Evolutionary conservation across 768 basidiomycete species (phyloP).

Genomic region (Hericium rajendrae): DNA sequence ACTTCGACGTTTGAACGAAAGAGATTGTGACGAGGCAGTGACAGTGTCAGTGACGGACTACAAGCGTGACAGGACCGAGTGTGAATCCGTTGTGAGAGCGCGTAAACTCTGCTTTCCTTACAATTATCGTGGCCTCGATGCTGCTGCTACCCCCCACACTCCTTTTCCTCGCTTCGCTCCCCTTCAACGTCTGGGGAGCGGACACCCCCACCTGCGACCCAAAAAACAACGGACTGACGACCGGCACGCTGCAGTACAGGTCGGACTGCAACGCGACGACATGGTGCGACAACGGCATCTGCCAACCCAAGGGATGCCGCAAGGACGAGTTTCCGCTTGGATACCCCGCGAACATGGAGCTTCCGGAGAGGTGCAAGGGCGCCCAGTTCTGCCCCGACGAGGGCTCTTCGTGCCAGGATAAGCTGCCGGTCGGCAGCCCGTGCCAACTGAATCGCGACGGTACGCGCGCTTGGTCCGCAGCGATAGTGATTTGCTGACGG

Average conservation of each 20-base stretch:
- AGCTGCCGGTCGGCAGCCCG: constrained; percentile 49
- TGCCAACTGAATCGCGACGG: constrained; percentile 89
- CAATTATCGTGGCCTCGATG: too few relatives aligned
- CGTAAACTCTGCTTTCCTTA: too few relatives aligned
- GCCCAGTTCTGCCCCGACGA: constrained; percentile 83
- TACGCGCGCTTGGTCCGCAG: constrained; percentile 21
- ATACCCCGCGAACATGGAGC: constrained; percentile 27
- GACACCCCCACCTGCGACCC: constrained; percentile 41
- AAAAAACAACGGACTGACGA: constrained; percentile 56
- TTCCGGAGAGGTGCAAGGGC: constrained; percentile 52
- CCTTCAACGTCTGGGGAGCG: constrained; percentile 13
- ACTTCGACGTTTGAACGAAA: too few relatives aligned
- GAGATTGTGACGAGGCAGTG: too few relatives aligned
- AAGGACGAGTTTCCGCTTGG: constrained; percentile 73
- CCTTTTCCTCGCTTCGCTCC: constrained; percentile 39
- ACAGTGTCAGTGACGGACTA: too few relatives aligned
- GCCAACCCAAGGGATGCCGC: constrained; percentile 60
- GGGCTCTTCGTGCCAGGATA: constrained; percentile 52
- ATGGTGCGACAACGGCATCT: constrained; percentile 53
- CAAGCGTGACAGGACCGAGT: too few relatives aligned
- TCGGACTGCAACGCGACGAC: constrained; percentile 65
- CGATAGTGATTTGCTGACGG: background rate
- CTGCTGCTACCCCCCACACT: constrained; percentile 32
- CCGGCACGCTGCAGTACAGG: constrained; percentile 72
- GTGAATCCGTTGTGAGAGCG: too few relatives aligned